A percentile compares a stretch with the other conserved stretches of the same genome.
Evolutionary conservation across 345 rosid species (phyloP).

Genomic region (Cochlearia excelsa): DNA sequence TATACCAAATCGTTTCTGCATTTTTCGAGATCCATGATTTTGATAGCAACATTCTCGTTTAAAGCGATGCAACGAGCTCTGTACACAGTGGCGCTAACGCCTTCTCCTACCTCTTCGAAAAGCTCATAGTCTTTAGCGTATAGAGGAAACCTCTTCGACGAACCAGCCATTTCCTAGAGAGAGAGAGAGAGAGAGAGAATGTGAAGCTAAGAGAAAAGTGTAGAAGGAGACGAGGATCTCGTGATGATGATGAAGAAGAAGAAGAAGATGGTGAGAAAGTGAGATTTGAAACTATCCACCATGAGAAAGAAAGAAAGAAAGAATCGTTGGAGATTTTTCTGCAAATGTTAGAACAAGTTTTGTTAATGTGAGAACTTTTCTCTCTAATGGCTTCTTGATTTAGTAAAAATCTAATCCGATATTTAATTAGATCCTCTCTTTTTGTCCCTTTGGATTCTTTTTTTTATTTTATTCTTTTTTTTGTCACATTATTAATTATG

Average conservation of each 20-base stretch:
- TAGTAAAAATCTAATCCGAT: slow-evolving; percentile 23
- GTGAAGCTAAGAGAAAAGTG: slow-evolving; percentile 21
- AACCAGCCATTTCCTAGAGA: slow-evolving; percentile 21
- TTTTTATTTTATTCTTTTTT: too few species aligned
- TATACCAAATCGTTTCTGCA: slow-evolving; percentile 78
- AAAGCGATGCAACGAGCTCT: slow-evolving; percentile 77
- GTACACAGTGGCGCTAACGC: slow-evolving; percentile 76
- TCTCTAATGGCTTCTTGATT: slow-evolving; percentile 3
- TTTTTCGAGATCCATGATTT: slow-evolving; percentile 77
- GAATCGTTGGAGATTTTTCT: neutral
- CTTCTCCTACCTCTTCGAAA: slow-evolving; percentile 83
- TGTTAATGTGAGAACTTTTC: too few species aligned
- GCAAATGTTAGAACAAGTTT: too few species aligned
- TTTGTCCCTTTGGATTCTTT: neutral
- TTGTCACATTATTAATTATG: too few species aligned
- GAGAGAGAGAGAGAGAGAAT: neutral
- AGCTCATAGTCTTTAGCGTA: slow-evolving; percentile 61
- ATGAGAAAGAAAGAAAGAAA: neutral
- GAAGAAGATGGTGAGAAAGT: slow-evolving; percentile 2
- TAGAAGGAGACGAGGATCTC: slow-evolving; percentile 28
- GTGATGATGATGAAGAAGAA: slow-evolving; percentile 19
- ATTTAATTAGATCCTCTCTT: neutral
- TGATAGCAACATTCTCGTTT: slow-evolving; percentile 72
- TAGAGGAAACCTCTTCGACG: slow-evolving; percentile 55
- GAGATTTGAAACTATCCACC: slow-evolving; percentile 18